These are phyloP conservation scores for Candida schatavii DNA, from an alignment of 805 yeast genomes.

Conservation along the genomic window DNA sequence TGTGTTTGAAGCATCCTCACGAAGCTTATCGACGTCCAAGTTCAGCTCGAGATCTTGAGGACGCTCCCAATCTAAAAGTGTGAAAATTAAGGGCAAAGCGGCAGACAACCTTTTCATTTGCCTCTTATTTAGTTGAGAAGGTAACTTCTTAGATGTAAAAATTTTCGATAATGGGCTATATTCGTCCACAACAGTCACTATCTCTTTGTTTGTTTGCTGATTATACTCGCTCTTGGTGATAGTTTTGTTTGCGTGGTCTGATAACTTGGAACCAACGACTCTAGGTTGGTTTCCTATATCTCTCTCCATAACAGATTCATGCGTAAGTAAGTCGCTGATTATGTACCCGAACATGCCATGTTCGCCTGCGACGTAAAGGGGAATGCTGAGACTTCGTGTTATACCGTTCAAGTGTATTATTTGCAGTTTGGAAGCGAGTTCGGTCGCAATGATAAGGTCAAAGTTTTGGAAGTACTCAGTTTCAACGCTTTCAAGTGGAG, in stretches of 20 bases:
- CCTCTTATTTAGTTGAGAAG: constrained; percentile 40
- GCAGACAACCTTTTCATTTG: constrained; percentile 53
- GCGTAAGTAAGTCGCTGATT: constrained; percentile 72
- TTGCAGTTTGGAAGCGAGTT: constrained; percentile 39
- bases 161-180: constrained; percentile 35
- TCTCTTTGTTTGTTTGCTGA: constrained; percentile 43
- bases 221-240: constrained; percentile 27
- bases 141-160: constrained; percentile 33
- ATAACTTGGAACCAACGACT: constrained; percentile 48
- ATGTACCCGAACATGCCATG: constrained; percentile 85
- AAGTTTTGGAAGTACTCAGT: constrained; percentile 48
- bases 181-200: constrained; percentile 34
- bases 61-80: constrained; percentile 48
- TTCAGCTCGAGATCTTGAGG: constrained; percentile 19
- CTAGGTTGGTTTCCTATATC: constrained; percentile 44
- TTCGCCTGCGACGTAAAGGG: constrained; percentile 64
- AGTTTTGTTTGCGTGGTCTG: constrained; percentile 32
- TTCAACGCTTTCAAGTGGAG: constrained; percentile 15
- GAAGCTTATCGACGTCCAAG: constrained; percentile 27
- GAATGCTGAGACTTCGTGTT: constrained; percentile 55
- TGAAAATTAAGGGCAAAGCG: constrained; percentile 55
- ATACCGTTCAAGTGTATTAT: constrained; percentile 48
- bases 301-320: constrained; percentile 52
- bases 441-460: constrained; percentile 76
- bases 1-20: constrained; percentile 21